These are phyloP conservation scores for Kodamaea laetipori DNA, from an alignment of 805 yeast genomes.

Conservation along the genomic window DNA sequence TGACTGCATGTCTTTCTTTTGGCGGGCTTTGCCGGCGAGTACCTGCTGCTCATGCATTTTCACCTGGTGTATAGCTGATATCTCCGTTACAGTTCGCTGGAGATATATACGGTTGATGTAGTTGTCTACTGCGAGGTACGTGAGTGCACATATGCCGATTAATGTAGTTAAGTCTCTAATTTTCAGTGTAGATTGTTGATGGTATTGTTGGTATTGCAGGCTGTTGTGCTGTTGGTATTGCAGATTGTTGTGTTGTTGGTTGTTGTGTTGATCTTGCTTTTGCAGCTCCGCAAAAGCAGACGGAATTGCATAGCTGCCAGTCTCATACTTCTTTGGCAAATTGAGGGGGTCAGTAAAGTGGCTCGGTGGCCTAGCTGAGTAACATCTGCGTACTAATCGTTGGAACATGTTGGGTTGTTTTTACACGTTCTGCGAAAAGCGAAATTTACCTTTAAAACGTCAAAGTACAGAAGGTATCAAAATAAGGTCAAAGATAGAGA, in stretches of 20 bases:
- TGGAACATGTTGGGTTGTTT: not conserved
- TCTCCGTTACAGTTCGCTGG: conserved; percentile 37
- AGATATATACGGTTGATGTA: conserved; percentile 44
- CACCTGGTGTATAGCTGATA: conserved; percentile 39
- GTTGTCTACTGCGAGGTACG: conserved; percentile 55
- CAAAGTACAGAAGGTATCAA: too few relatives aligned
- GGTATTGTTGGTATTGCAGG: not conserved
- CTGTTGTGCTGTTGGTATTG: not conserved
- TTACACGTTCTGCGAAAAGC: conserved; percentile 2
- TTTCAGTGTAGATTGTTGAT: conserved; percentile 2
- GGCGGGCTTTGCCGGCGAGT: conserved; percentile 51
- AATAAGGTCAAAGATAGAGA: too few relatives aligned
- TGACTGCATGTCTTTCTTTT: conserved; percentile 54
- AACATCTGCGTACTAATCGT: conserved; percentile 1
- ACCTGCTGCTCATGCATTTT: conserved; percentile 47
- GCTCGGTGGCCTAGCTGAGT: conserved; percentile 6
- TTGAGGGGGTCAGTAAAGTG: conserved; percentile 9
- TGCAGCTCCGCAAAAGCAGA: not conserved
- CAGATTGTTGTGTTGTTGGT: conserved; percentile 3
- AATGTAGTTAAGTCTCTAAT: conserved; percentile 44
- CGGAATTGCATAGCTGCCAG: not conserved
- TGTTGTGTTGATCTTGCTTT: not conserved
- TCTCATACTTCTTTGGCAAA: conserved; percentile 4
- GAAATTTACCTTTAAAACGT: too few relatives aligned
- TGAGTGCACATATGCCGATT: conserved; percentile 44